Evolutionary conservation across 306 rosid genomes (phyloP).

Genomic region (Neltuma alba): DNA sequence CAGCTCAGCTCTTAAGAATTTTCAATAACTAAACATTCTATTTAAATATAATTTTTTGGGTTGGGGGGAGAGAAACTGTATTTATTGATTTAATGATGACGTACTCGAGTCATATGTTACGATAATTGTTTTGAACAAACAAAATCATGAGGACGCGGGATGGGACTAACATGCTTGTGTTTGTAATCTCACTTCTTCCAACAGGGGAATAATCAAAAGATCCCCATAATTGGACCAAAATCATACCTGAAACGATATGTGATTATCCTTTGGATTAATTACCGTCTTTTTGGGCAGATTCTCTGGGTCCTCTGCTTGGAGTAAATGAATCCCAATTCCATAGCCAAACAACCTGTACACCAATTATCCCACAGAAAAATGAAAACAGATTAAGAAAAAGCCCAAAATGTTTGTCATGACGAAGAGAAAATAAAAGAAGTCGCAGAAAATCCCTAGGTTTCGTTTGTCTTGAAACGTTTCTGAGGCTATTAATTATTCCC

Average conservation of each 20-base stretch:
- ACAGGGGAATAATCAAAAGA: not conserved
- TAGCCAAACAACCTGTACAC: slow-evolving; percentile 69
- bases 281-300: slow-evolving; percentile 55
- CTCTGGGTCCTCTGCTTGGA: slow-evolving; percentile 64
- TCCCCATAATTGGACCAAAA: not conserved
- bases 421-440: not conserved
- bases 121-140: no score
- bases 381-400: not conserved
- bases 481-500: no score
- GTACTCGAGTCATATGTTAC: no score
- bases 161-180: not conserved
- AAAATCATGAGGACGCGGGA: not conserved
- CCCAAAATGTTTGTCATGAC: not conserved
- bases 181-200: not conserved
- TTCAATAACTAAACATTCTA: not conserved
- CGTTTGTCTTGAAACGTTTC: no score
- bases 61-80: no score
- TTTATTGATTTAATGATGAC: not conserved
- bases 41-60: no score
- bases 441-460: not conserved
- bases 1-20: no score
- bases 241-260: slow-evolving; percentile 81
- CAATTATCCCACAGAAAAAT: not conserved
- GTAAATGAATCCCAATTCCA: slow-evolving; percentile 87
- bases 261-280: slow-evolving; percentile 95